Evolutionary conservation across 176 grass and related monocot genomes (phyloP).

Genomic region (Oryza nivara): DNA sequence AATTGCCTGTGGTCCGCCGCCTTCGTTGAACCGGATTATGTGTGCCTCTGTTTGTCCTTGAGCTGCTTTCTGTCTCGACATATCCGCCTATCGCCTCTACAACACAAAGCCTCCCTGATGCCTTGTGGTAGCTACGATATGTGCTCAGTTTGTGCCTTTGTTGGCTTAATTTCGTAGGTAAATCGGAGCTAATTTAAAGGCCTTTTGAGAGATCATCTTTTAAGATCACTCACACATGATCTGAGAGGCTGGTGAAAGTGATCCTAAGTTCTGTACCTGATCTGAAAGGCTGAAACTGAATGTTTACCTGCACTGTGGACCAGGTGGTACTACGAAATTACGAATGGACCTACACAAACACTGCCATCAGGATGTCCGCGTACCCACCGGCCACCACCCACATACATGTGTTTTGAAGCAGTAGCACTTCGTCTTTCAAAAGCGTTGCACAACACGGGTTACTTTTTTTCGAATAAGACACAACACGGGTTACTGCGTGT

Average conservation of each 20-base stretch:
- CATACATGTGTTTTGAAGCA: too few relatives aligned
- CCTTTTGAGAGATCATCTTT: neutral
- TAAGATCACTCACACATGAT: neutral
- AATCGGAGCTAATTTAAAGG: neutral
- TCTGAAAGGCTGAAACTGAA: neutral
- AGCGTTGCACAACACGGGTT: too few relatives aligned
- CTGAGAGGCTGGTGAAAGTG: neutral
- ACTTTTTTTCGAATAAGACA: too few relatives aligned
- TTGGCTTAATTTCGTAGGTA: neutral
- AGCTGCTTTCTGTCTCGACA: neutral
- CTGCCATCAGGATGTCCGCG: too few relatives aligned
- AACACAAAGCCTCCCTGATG: neutral
- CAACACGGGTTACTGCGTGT: too few relatives aligned
- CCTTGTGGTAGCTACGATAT: too few relatives aligned
- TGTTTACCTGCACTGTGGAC: neutral
- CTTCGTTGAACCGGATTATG: too few relatives aligned
- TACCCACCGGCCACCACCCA: neutral
- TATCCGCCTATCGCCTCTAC: neutral
- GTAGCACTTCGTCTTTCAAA: too few relatives aligned
- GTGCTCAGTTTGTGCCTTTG: too few relatives aligned
- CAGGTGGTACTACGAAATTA: neutral
- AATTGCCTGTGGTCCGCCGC: too few relatives aligned
- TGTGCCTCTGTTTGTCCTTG: neutral
- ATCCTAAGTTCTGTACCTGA: neutral
- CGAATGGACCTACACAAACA: neutral